A percentile compares a stretch with the other conserved stretches of the same genome.
Conservation (phyloP, 2,329 filamentous ascomycete genomes). For the Tolypocladium ovalisporum region DNA sequence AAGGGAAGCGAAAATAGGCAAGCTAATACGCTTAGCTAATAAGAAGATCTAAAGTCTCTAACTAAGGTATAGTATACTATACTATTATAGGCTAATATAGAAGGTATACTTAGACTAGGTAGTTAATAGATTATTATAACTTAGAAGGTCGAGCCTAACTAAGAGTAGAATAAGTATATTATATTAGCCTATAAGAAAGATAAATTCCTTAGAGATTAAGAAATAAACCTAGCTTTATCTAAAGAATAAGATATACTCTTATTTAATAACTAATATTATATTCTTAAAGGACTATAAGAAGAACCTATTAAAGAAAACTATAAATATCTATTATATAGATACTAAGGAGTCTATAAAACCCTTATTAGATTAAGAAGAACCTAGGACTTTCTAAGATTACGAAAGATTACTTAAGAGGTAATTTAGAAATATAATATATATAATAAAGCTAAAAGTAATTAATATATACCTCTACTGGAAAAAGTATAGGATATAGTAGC, state of each 20-base stretch:
- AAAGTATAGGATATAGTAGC: neutral
- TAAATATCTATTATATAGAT: too few relatives aligned
- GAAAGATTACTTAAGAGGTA: too few relatives aligned
- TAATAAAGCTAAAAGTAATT: too few relatives aligned
- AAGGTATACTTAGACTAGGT: neutral
- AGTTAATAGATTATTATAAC: neutral
- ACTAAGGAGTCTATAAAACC: too few relatives aligned
- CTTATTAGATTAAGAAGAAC: too few relatives aligned
- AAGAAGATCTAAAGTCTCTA: neutral
- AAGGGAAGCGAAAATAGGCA: neutral
- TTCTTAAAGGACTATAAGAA: too few relatives aligned
- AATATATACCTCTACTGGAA: too few relatives aligned
- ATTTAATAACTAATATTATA: neutral
- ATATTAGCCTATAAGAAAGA: neutral
- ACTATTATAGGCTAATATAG: neutral
- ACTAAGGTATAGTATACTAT: neutral
- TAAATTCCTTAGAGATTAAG: neutral
- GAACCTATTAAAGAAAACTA: too few relatives aligned
- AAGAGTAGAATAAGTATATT: neutral
- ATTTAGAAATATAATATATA: too few relatives aligned
- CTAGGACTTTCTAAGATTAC: too few relatives aligned
- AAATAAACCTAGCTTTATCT: neutral
- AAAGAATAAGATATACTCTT: neutral
- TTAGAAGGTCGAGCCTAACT: neutral
- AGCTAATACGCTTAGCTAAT: neutral